Percentiles rank a stretch among this genome's conserved stretches.
These are phyloP conservation scores for Tetragonia tetragonoides DNA, from an alignment of 148 eudicot genomes.

Conservation along the genomic window DNA sequence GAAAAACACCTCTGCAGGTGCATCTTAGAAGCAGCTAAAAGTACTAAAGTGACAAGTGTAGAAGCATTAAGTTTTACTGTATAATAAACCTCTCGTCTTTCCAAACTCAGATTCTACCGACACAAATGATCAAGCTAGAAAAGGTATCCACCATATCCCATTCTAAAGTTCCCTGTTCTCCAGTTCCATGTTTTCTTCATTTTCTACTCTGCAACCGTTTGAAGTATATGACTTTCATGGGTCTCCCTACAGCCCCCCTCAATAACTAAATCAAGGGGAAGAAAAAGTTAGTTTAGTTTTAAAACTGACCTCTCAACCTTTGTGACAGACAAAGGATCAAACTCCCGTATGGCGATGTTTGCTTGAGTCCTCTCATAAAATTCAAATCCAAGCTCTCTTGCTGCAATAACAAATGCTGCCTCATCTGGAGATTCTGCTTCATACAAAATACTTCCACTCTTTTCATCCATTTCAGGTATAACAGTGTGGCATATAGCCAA, in stretches of 20 bases:
- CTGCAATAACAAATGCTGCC: conserved; percentile 63
- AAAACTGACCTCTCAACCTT: conserved; percentile 43
- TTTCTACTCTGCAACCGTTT: background rate
- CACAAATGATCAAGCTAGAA: too few species aligned
- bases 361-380: conserved; percentile 54
- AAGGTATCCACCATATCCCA: too few species aligned
- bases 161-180: too few species aligned
- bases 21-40: background rate
- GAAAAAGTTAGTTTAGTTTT: background rate
- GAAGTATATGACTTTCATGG: background rate
- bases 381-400: conserved; percentile 64
- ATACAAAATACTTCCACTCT: conserved; percentile 41
- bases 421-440: conserved; percentile 84
- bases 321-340: conserved; percentile 39
- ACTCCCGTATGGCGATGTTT: conserved; percentile 47
- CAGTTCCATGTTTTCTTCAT: background rate
- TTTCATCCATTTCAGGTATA: conserved; percentile 58
- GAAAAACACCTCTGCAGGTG: background rate
- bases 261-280: background rate
- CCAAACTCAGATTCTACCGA: too few species aligned
- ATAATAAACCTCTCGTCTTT: too few species aligned
- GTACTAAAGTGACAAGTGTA: background rate
- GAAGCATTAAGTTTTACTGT: background rate
- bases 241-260: background rate
- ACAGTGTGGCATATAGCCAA: conserved; percentile 69